Percentiles rank a stretch among this genome's conserved stretches.
Evolutionary conservation across 768 basidiomycete species (phyloP).

Genomic region (Russula emetica): DNA sequence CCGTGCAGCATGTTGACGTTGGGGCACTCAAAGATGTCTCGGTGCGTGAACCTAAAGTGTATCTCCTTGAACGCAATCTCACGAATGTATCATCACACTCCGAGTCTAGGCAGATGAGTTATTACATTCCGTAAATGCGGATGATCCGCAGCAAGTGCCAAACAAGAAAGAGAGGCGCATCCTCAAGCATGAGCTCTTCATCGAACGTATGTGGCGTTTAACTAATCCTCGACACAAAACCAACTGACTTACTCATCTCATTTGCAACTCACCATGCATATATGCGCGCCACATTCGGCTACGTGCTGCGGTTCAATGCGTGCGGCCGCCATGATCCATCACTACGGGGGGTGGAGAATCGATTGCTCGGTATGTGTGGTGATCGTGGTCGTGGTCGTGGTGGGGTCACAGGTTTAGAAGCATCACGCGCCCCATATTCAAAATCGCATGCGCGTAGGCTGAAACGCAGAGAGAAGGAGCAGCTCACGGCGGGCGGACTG

Average conservation of each 20-base stretch:
- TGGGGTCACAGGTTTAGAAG: slow-evolving; percentile 50
- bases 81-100: slow-evolving; percentile 17
- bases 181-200: slow-evolving; percentile 61
- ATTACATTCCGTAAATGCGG: slow-evolving; percentile 36
- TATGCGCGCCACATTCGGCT: slow-evolving; percentile 3
- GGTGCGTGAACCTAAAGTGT: slow-evolving; percentile 33
- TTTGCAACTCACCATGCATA: too few relatives aligned
- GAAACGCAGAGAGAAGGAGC: slow-evolving; percentile 58
- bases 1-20: slow-evolving; percentile 46
- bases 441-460: slow-evolving; percentile 67
- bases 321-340: not conserved
- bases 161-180: slow-evolving; percentile 68
- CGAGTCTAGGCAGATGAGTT: slow-evolving; percentile 50
- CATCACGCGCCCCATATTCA: slow-evolving; percentile 53
- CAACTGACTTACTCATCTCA: not conserved
- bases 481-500: slow-evolving; percentile 37
- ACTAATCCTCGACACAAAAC: not conserved
- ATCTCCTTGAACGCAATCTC: not conserved
- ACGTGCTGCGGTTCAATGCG: not conserved
- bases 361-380: not conserved
- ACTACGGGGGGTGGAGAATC: not conserved
- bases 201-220: slow-evolving; percentile 48
- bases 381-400: too few relatives aligned
- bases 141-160: slow-evolving; percentile 5
- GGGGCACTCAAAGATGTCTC: slow-evolving; percentile 41